These are phyloP conservation scores for Salmacisia buchloeana DNA, from an alignment of 1,284 basidiomycete species.

Conservation along the genomic window DNA sequence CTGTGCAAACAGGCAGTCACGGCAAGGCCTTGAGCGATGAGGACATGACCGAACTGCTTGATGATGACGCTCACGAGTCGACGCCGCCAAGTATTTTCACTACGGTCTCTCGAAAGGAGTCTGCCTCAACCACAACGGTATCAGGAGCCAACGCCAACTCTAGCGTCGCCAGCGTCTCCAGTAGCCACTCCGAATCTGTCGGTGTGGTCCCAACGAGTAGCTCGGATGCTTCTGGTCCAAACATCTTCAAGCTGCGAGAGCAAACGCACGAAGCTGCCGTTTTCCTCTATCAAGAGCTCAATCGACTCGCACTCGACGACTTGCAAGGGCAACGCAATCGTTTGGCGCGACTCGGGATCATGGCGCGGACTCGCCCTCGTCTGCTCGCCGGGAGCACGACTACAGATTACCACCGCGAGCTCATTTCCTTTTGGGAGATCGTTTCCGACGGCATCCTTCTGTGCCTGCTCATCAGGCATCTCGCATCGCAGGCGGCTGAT, in stretches of 20 bases:
- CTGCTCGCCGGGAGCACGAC: slow-evolving; percentile 11
- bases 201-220: too few relatives aligned
- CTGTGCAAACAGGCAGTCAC: neutral
- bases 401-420: slow-evolving; percentile 9
- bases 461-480: slow-evolving; percentile 29
- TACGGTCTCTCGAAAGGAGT: neutral
- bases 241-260: neutral
- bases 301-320: slow-evolving; percentile 14
- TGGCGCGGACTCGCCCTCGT: slow-evolving; percentile 18
- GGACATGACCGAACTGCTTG: neutral
- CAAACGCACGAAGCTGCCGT: slow-evolving; percentile 16
- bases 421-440: slow-evolving; percentile 26
- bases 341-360: slow-evolving; percentile 17
- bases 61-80: neutral
- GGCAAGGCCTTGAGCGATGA: neutral
- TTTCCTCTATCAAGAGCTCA: slow-evolving; percentile 28
- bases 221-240: neutral
- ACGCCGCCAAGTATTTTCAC: neutral
- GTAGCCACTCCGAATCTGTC: neutral
- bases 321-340: slow-evolving; percentile 19
- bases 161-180: neutral
- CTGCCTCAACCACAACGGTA: neutral
- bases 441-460: slow-evolving; percentile 37
- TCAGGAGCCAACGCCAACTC: too few relatives aligned
- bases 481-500: slow-evolving; percentile 14